phyloP scores from a whole-genome alignment of 2,329 filamentous ascomycete genomes.

The Pseudogymnoascus sp. region DNA sequence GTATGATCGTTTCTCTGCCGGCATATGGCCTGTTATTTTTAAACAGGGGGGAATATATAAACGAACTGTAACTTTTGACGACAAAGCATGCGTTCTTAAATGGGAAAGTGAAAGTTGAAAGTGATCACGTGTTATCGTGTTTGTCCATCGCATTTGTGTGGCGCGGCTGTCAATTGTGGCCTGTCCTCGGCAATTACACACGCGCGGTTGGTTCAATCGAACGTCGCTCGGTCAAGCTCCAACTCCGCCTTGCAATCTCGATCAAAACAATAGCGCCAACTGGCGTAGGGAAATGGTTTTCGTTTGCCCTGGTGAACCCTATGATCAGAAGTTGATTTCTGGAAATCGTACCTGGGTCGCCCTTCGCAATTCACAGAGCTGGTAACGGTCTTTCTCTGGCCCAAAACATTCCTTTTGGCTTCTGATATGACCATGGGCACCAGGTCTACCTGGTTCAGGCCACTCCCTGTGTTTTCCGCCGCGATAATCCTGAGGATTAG shows the following conservation, averaged over 20 bases:
- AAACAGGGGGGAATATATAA: not conserved
- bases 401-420: not conserved
- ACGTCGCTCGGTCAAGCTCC: not conserved
- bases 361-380: not conserved
- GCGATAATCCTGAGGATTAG: conserved; percentile 57
- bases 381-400: not conserved
- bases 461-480: conserved; percentile 44
- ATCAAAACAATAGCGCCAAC: not conserved
- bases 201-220: not conserved
- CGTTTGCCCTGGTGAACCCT: not conserved
- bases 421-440: not conserved
- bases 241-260: not conserved
- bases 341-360: not conserved
- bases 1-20: not conserved
- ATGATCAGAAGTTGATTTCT: not conserved
- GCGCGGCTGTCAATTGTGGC: not conserved
- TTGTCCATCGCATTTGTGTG: not conserved
- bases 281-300: not conserved
- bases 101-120: not conserved
- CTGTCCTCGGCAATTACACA: not conserved
- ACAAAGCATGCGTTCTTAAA: not conserved
- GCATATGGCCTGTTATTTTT: not conserved
- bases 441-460: conserved; percentile 15
- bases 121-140: conserved; percentile 1
- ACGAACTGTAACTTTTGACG: not conserved